Conservation (phyloP, 768 basidiomycete species). For the Boletus edulis region DNA sequence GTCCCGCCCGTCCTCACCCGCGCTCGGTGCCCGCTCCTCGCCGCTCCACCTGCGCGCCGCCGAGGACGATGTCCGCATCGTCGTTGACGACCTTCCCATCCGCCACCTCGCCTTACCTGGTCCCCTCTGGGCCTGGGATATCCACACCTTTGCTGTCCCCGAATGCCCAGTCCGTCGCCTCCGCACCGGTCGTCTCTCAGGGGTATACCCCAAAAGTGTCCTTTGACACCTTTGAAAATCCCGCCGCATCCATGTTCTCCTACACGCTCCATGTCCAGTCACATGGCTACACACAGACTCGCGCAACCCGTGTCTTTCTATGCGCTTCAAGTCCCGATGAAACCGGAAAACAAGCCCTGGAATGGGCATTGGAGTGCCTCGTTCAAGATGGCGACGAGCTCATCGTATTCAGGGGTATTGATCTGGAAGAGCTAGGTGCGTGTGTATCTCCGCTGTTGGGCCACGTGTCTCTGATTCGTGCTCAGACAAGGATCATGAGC, state of each 20-base stretch:
- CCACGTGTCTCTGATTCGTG: background rate
- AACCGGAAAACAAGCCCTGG: slow-evolving; percentile 82
- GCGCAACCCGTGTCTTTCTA: slow-evolving; percentile 83
- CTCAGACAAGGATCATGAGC: slow-evolving; percentile 71
- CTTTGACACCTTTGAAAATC: slow-evolving; percentile 86
- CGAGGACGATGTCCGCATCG: slow-evolving; percentile 15
- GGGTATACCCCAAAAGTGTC: slow-evolving; percentile 53
- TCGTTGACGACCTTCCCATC: slow-evolving; percentile 17
- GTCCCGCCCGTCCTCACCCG: slow-evolving; percentile 24
- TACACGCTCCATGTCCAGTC: slow-evolving; percentile 84
- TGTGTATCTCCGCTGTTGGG: background rate
- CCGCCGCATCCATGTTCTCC: slow-evolving; percentile 80
- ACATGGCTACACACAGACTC: slow-evolving; percentile 71
- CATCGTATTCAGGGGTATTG: slow-evolving; percentile 87
- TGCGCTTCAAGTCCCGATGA: slow-evolving; percentile 89
- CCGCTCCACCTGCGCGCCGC: slow-evolving; percentile 19
- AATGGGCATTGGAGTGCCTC: slow-evolving; percentile 87
- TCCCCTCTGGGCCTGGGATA: slow-evolving; percentile 10
- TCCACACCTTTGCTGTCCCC: slow-evolving; percentile 17
- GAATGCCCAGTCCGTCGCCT: slow-evolving; percentile 14
- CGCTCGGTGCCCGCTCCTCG: slow-evolving; percentile 20
- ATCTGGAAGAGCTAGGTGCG: slow-evolving; percentile 80
- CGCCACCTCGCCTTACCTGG: slow-evolving; percentile 20
- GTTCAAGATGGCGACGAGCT: slow-evolving; percentile 91
- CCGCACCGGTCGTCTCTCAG: slow-evolving; percentile 26